These are phyloP conservation scores for Aspergillus fumigatus DNA, from an alignment of 2,329 filamentous ascomycete genomes.

Conservation along the genomic window DNA sequence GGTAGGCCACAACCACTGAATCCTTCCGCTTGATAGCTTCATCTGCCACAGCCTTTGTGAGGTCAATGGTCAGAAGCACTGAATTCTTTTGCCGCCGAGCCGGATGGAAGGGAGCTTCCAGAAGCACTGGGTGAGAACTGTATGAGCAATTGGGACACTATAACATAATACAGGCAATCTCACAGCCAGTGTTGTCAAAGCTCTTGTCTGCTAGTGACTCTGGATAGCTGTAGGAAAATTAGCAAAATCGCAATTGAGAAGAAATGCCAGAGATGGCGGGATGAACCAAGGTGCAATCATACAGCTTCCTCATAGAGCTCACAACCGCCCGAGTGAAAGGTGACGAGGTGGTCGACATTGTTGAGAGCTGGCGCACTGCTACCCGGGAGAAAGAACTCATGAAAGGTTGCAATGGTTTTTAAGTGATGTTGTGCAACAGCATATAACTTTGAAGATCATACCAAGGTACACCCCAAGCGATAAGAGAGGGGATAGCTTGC, in stretches of 20 bases:
- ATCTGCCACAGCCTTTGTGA: conserved; percentile 81
- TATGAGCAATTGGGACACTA: conserved; percentile 1
- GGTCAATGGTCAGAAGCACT: conserved; percentile 79
- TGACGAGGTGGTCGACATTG: conserved; percentile 41
- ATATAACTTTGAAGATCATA: background rate
- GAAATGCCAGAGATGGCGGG: conserved; percentile 5
- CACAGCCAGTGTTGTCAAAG: conserved; percentile 92
- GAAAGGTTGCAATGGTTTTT: conserved; percentile 4
- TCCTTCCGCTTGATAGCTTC: conserved; percentile 77
- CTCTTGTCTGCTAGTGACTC: conserved; percentile 81
- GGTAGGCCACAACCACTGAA: conserved; percentile 83
- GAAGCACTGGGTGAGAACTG: conserved; percentile 50
- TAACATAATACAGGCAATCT: conserved; percentile 14
- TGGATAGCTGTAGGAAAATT: conserved; percentile 62
- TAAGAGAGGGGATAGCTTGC: background rate
- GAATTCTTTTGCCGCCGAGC: conserved; percentile 57
- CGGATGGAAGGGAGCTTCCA: conserved; percentile 63
- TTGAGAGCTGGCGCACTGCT: conserved; percentile 21
- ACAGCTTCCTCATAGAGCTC: conserved; percentile 74
- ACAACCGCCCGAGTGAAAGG: conserved; percentile 68
- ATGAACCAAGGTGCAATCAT: conserved; percentile 33
- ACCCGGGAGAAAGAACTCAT: conserved; percentile 22
- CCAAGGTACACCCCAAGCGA: background rate
- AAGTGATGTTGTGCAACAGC: background rate
- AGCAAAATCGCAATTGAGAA: conserved; percentile 9